Evolutionary conservation across 371 early-diverging fungal genomes (phyloP).

Genomic region (Zopfochytrium polystomum): DNA sequence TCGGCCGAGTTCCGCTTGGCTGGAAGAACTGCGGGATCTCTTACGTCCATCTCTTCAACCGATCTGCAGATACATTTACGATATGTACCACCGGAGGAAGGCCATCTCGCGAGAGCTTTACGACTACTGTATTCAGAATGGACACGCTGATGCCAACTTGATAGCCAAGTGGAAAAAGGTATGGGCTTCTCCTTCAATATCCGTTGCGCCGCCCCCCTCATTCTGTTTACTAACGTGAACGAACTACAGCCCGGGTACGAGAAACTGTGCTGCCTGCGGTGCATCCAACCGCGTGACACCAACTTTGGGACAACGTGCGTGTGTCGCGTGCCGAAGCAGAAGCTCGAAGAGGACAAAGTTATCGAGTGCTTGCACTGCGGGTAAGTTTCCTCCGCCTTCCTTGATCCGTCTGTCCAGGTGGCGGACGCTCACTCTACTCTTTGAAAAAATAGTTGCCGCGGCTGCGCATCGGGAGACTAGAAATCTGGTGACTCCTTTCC

Average conservation of each 20-base stretch:
- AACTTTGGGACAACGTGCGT: conserved; percentile 97
- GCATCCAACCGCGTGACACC: conserved; percentile 95
- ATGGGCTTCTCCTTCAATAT: conserved; percentile 8
- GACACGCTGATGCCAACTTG: conserved; percentile 88
- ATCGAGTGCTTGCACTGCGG: conserved; percentile 96
- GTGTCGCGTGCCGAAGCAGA: conserved; percentile 94
- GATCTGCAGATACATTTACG: conserved; percentile 91
- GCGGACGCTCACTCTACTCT: neutral
- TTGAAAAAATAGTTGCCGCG: conserved; percentile 36
- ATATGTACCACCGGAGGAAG: conserved; percentile 90
- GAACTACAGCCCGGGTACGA: conserved; percentile 72
- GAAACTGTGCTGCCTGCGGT: conserved; percentile 95
- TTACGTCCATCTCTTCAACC: too few species aligned
- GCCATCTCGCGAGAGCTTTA: conserved; percentile 90
- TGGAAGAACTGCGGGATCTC: too few species aligned
- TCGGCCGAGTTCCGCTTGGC: too few species aligned
- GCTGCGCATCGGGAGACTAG: conserved; percentile 44
- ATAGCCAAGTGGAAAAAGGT: conserved; percentile 99
- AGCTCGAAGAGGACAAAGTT: conserved; percentile 81
- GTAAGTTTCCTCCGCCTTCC: conserved; percentile 36
- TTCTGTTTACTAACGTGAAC: neutral
- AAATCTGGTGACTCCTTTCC: too few species aligned
- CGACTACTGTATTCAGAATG: conserved; percentile 86
- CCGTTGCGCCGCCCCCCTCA: neutral
- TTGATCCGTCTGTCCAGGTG: neutral